A percentile compares a stretch with the other conserved stretches of the same genome.
These are phyloP conservation scores for Debaryomycetaceae sp. DNA, from an alignment of 1,139 yeast genomes.

Conservation along the genomic window DNA sequence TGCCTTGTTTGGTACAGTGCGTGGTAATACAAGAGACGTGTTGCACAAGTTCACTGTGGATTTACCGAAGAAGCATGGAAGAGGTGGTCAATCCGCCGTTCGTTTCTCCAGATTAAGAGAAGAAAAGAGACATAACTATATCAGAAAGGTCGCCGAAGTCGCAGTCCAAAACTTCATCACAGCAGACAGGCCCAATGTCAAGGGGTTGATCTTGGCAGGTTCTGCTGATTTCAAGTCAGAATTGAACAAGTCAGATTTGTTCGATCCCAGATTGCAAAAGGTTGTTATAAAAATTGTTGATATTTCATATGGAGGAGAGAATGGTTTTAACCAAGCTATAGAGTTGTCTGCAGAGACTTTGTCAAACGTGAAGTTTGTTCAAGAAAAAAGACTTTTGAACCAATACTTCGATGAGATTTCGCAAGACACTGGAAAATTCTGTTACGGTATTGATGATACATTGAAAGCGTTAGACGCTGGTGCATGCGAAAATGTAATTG, in stretches of 20 bases:
- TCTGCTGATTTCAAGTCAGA: conserved; percentile 98
- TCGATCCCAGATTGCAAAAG: conserved; percentile 82
- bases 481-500: conserved; percentile 90
- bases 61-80: conserved; percentile 98
- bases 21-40: conserved; percentile 95
- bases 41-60: conserved; percentile 96
- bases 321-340: conserved; percentile 98
- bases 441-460: conserved; percentile 96
- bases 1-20: conserved; percentile 89
- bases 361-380: conserved; percentile 94
- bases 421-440: conserved; percentile 93
- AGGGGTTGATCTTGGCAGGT: conserved; percentile 95
- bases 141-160: conserved; percentile 95
- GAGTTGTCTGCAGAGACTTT: conserved; percentile 95
- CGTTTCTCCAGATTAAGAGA: conserved; percentile 99
- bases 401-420: conserved; percentile 94
- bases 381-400: conserved; percentile 92
- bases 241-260: conserved; percentile 86
- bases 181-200: conserved; percentile 86
- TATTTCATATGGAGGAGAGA: conserved; percentile 97
- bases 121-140: conserved; percentile 97
- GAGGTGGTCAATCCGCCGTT: conserved; percentile 99
- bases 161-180: conserved; percentile 97
- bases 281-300: conserved; percentile 91
- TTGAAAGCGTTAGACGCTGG: conserved; percentile 94